phyloP scores from a whole-genome alignment of 768 basidiomycete species.

The Rickenella mellea region DNA sequence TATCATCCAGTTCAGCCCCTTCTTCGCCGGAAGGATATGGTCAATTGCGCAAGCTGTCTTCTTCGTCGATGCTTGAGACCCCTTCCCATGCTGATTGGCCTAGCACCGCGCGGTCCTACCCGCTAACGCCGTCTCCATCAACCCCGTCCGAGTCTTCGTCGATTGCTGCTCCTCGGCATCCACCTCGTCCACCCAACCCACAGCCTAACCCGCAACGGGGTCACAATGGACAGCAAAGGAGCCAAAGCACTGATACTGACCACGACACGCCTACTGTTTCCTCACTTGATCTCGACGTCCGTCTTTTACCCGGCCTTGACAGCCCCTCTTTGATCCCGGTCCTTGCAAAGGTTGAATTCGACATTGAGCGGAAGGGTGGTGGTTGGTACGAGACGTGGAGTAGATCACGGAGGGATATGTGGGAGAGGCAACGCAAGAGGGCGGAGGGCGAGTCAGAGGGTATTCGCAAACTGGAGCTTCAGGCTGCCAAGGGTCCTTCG shows the following conservation, averaged over 20 bases:
- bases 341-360: constrained; percentile 91
- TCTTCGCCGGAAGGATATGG: neutral
- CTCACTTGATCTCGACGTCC: constrained; percentile 17
- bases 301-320: constrained; percentile 58
- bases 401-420: constrained; percentile 40
- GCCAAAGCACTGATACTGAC: constrained; percentile 1
- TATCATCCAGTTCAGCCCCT: neutral
- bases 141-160: constrained; percentile 11
- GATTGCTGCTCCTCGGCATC: constrained; percentile 23
- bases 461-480: neutral
- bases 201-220: too few relatives aligned
- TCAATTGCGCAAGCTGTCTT: neutral
- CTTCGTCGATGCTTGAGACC: neutral
- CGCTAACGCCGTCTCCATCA: neutral
- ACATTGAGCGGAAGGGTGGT: constrained; percentile 75
- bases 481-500: too few relatives aligned
- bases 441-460: neutral
- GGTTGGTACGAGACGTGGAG: constrained; percentile 84
- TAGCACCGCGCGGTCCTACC: neutral
- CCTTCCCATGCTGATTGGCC: neutral
- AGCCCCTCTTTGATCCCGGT: constrained; percentile 67
- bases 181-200: constrained; percentile 42
- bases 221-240: too few relatives aligned
- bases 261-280: constrained; percentile 36
- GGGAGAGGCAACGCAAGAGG: neutral